Percentiles rank a stretch among this genome's conserved stretches.
Conservation (phyloP, 2,329 filamentous ascomycete genomes). For the Colletotrichum neosansevieriae region DNA sequence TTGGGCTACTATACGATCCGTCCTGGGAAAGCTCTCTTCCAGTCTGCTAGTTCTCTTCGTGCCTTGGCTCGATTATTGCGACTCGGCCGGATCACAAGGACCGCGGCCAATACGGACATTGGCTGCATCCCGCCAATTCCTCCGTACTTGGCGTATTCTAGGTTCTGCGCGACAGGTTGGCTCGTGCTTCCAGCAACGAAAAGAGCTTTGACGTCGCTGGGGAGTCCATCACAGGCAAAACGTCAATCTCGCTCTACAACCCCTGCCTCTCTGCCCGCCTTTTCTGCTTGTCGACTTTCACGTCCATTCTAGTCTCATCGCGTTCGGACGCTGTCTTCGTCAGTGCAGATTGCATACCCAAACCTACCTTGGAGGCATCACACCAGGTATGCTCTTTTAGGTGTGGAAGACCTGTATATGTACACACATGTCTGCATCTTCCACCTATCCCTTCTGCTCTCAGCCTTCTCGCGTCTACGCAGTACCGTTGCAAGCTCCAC, state of each 20-base stretch:
- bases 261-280: slow-evolving; percentile 5
- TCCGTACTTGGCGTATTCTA: slow-evolving; percentile 7
- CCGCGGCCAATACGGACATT: slow-evolving; percentile 3
- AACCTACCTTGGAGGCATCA: slow-evolving; percentile 1
- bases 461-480: slow-evolving; percentile 38
- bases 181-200: background rate
- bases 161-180: background rate
- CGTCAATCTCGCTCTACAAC: slow-evolving; percentile 5
- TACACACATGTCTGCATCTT: background rate
- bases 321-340: slow-evolving; percentile 5
- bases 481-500: slow-evolving; percentile 34
- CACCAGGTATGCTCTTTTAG: slow-evolving; percentile 2
- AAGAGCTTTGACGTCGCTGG: slow-evolving; percentile 12
- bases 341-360: slow-evolving; percentile 11
- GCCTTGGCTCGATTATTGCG: background rate
- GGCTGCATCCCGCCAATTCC: slow-evolving; percentile 5
- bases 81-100: slow-evolving; percentile 2
- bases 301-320: slow-evolving; percentile 16
- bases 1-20: background rate
- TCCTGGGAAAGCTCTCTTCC: background rate
- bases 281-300: slow-evolving; percentile 19
- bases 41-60: background rate
- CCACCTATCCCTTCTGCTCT: slow-evolving; percentile 11
- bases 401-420: too few species aligned
- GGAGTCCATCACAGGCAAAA: slow-evolving; percentile 9